phyloP scores from a whole-genome alignment of 352 stramenopile genomes.

The Phytophthora macrochlamydospora region DNA sequence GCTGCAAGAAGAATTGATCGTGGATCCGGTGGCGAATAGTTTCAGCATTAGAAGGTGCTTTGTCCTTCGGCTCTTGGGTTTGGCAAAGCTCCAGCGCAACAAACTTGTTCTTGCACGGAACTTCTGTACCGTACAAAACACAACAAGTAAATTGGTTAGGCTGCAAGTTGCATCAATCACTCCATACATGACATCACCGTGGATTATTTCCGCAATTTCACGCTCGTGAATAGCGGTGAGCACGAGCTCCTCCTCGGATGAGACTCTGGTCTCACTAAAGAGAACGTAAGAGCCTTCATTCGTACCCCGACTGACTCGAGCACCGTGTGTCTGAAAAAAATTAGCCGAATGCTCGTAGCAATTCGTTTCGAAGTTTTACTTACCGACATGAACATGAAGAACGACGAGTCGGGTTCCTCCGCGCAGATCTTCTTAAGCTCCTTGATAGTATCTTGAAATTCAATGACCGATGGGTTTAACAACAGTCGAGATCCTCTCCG shows the following conservation, averaged over 20 bases:
- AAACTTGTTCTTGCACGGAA: constrained; percentile 71
- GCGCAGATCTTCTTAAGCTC: constrained; percentile 53
- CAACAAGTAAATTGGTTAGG: too few relatives aligned
- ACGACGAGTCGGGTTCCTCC: constrained; percentile 43
- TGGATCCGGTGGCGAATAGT: constrained; percentile 58
- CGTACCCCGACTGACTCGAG: constrained; percentile 49
- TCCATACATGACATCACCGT: constrained; percentile 32
- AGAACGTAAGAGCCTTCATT: constrained; percentile 75
- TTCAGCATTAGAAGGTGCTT: constrained; percentile 29
- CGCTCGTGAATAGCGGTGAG: constrained; percentile 67
- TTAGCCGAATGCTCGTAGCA: too few relatives aligned
- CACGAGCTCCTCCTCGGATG: constrained; percentile 72
- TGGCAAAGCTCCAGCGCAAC: constrained; percentile 75
- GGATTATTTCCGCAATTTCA: constrained; percentile 63
- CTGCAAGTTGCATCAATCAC: too few relatives aligned
- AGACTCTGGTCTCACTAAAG: constrained; percentile 71
- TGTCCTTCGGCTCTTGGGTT: constrained; percentile 51
- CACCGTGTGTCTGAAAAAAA: constrained; percentile 61
- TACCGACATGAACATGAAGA: constrained; percentile 75
- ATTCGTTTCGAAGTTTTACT: too few relatives aligned
- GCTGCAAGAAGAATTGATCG: constrained; percentile 36
- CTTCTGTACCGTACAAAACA: constrained; percentile 30
- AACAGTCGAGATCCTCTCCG: constrained; percentile 59
- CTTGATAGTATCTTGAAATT: constrained; percentile 80
- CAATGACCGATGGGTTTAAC: constrained; percentile 82